A percentile compares a stretch with the other conserved stretches of the same genome.
Conservation (phyloP, 2,329 filamentous ascomycete species). For the Elsinoe batatas region DNA sequence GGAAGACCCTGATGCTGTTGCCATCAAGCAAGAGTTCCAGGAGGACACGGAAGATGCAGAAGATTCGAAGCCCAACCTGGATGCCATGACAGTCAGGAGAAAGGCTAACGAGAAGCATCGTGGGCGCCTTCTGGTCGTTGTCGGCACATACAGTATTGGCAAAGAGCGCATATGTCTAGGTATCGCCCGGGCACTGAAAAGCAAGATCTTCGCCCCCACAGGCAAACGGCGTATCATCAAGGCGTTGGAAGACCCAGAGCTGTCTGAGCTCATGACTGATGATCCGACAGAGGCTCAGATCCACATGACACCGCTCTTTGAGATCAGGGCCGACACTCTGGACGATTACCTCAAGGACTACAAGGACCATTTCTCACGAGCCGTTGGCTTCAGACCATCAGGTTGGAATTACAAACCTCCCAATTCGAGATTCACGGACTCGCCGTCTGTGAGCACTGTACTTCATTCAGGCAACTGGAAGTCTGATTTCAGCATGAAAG, state of each 20-base stretch:
- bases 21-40: no score
- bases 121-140: conserved; percentile 75
- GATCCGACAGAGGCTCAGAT: conserved; percentile 82
- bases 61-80: conserved; percentile 24
- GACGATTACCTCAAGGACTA: conserved; percentile 77
- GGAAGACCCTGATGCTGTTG: conserved; percentile 21
- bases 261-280: conserved; percentile 65
- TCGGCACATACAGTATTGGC: conserved; percentile 95
- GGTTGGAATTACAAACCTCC: conserved; percentile 88
- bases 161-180: conserved; percentile 94
- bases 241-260: conserved; percentile 76
- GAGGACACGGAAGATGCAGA: conserved; percentile 23
- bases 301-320: conserved; percentile 94
- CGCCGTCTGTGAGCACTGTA: conserved; percentile 54
- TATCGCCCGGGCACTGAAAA: conserved; percentile 74
- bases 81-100: conserved; percentile 21
- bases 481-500: conserved; percentile 57
- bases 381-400: conserved; percentile 84
- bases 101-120: conserved; percentile 31
- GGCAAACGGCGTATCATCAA: conserved; percentile 75
- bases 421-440: conserved; percentile 51
- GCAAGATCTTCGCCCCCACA: conserved; percentile 80
- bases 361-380: conserved; percentile 70
- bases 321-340: conserved; percentile 83
- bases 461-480: conserved; percentile 64